These are phyloP conservation scores for Acrodontium crateriforme DNA, from an alignment of 2,329 filamentous ascomycete genomes.

Conservation along the genomic window DNA sequence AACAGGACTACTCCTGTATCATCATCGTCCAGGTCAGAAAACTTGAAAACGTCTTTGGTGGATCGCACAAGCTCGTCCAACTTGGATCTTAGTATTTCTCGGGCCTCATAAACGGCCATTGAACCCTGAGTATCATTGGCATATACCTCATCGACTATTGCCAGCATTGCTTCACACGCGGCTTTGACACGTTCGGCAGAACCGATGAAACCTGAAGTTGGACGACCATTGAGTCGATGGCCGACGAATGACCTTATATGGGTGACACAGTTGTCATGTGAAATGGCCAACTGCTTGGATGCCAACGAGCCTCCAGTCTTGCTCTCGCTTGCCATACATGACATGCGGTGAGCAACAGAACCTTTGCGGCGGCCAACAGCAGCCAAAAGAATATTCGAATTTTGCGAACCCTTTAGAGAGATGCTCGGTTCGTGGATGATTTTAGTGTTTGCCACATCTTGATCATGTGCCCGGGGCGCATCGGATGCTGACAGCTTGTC, in stretches of 20 bases:
- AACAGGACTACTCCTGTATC: slow-evolving; percentile 65
- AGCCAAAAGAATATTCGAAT: too few species aligned
- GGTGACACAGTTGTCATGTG: slow-evolving; percentile 79
- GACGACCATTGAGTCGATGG: slow-evolving; percentile 83
- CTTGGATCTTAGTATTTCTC: slow-evolving; percentile 62
- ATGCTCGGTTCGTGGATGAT: too few species aligned
- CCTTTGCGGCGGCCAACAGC: too few species aligned
- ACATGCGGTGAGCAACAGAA: slow-evolving; percentile 17
- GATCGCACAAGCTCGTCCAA: slow-evolving; percentile 70
- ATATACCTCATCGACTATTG: slow-evolving; percentile 70
- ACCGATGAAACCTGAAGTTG: slow-evolving; percentile 64
- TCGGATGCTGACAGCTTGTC: background rate
- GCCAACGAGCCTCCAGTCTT: slow-evolving; percentile 49
- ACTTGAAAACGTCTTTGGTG: slow-evolving; percentile 64
- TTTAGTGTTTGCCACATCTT: background rate
- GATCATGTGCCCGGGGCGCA: background rate
- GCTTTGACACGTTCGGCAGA: slow-evolving; percentile 73
- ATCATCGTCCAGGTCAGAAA: slow-evolving; percentile 42
- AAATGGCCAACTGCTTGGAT: slow-evolving; percentile 64
- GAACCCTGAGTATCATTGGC: slow-evolving; percentile 59
- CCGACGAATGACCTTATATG: slow-evolving; percentile 90
- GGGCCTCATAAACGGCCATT: slow-evolving; percentile 52
- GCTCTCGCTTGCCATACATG: slow-evolving; percentile 13
- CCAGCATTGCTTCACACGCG: slow-evolving; percentile 66
- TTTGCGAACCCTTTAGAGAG: background rate